Evolutionary conservation across 2,329 filamentous ascomycete species (phyloP), one percentile per base, ranked within the genome.

Genomic region (Penicillium occitanis): DNA sequence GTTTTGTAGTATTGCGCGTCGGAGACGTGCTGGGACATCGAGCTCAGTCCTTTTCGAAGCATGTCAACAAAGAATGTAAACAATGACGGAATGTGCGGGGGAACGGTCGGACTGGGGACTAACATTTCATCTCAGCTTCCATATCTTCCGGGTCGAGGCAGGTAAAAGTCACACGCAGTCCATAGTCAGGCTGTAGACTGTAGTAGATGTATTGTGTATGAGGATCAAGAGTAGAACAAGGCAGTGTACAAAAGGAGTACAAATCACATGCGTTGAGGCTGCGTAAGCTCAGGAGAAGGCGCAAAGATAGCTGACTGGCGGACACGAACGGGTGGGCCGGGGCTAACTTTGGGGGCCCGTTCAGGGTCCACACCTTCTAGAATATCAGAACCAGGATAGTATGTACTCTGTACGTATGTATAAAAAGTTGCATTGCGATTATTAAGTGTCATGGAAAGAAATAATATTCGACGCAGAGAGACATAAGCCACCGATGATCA

Each of bases 1-100:
- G 77, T 91, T 88, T 73, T 88, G 85, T 75, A 90, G 85, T 76
- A 97, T 94, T 68, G 93, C 92, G 71, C 92, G 89, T 70, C 92
- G 90, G 53, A 96, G 84, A 72, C 92, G 90, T 76, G 89, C 87
- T 65, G 89, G 86, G 66, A 91, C 86, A 50, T 70, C 60, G 62
- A 71, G 65, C 40, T 71, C 69, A 66, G 70, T 68, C 72, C 72
- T 73, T 10, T 44, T 10, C 22, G n/a, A 30, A 19, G 33, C 53
- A 40, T 14, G 22, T 17, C 30, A 50, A 57, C 33, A 51, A 50
- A n/a, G 25, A 63, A 55, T 40, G 35, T 22, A n/a, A 7, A 46
- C n/a, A 67, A 51, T 42, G 57, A 60, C 22, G 57, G 57, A 40
- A 60, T 37, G 13, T 60, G 57, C 57, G 57, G 57, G 57, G 57